These are phyloP conservation scores for Venturia asperata DNA, from an alignment of 2,329 filamentous ascomycete species.

Conservation along the genomic window DNA sequence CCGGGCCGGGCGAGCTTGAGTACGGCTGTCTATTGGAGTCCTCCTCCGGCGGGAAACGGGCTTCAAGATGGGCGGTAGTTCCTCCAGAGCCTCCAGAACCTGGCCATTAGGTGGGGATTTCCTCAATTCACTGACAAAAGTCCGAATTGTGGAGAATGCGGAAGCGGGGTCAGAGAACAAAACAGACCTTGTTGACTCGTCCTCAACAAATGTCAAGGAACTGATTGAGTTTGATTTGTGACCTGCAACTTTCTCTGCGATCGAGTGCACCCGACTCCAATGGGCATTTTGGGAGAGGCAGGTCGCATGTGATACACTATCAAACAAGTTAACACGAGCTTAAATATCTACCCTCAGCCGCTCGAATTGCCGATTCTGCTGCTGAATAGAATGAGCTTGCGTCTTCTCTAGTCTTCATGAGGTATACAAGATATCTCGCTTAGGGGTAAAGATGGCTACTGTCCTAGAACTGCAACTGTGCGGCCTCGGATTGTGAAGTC, in stretches of 20 bases:
- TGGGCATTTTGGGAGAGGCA: too few species aligned
- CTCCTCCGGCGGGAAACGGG: slow-evolving; percentile 59
- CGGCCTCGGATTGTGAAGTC: background rate
- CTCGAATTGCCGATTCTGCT: too few species aligned
- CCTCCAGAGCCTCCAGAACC: slow-evolving; percentile 61
- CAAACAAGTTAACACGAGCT: too few species aligned
- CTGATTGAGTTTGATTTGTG: background rate
- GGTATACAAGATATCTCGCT: background rate
- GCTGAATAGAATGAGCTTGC: background rate
- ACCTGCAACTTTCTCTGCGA: too few species aligned
- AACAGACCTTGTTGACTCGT: background rate
- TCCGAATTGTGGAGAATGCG: slow-evolving; percentile 11
- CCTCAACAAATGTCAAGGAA: background rate
- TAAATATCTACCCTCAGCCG: too few species aligned
- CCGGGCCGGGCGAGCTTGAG: slow-evolving; percentile 50
- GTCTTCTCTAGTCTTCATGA: background rate
- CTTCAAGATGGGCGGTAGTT: slow-evolving; percentile 57
- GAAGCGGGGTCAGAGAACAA: background rate
- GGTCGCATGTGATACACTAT: too few species aligned
- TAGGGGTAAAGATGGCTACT: background rate
- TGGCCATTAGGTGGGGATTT: slow-evolving; percentile 72
- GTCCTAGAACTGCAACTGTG: too few species aligned
- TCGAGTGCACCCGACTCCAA: too few species aligned
- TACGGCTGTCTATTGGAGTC: slow-evolving; percentile 67
- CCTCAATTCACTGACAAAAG: slow-evolving; percentile 19